Evolutionary conservation across 768 basidiomycete genomes (phyloP).

Genomic region (Auricularia sp.): DNA sequence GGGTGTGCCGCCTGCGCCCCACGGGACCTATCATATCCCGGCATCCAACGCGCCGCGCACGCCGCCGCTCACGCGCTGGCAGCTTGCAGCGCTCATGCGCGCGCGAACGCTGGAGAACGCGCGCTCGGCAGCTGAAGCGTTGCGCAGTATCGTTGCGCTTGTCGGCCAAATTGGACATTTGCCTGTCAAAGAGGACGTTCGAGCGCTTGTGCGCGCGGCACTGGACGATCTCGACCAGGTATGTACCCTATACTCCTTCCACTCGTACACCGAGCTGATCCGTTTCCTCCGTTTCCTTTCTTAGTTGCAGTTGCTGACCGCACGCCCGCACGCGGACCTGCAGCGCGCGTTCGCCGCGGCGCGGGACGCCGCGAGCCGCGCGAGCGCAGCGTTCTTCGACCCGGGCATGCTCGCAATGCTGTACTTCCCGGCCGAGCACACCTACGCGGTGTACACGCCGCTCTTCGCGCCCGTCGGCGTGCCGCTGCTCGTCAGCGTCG

Average conservation of each 20-base stretch:
- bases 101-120: conserved; percentile 61
- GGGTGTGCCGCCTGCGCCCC: conserved; percentile 59
- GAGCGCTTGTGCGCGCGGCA: conserved; percentile 57
- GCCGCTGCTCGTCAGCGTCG: conserved; percentile 64
- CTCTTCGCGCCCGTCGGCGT: conserved; percentile 86
- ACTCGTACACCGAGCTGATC: conserved; percentile 28
- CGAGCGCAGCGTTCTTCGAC: conserved; percentile 74
- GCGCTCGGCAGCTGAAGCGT: conserved; percentile 56
- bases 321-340: conserved; percentile 62
- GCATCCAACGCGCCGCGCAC: conserved; percentile 25
- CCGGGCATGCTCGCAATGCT: conserved; percentile 92
- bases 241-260: conserved; percentile 15
- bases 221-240: conserved; percentile 70
- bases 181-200: conserved; percentile 77
- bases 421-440: conserved; percentile 97
- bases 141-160: conserved; percentile 73
- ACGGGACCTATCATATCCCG: conserved; percentile 10
- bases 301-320: not conserved
- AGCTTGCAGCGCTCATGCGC: conserved; percentile 70
- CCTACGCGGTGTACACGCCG: conserved; percentile 92
- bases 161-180: conserved; percentile 84
- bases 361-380: conserved; percentile 40
- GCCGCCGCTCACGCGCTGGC: conserved; percentile 53
- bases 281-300: too few relatives aligned
- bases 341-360: conserved; percentile 61